Percentiles rank a stretch among this genome's conserved stretches.
Conservation (phyloP, 2,329 filamentous ascomycete genomes). For the Chrysoporthe deuterocubensis region DNA sequence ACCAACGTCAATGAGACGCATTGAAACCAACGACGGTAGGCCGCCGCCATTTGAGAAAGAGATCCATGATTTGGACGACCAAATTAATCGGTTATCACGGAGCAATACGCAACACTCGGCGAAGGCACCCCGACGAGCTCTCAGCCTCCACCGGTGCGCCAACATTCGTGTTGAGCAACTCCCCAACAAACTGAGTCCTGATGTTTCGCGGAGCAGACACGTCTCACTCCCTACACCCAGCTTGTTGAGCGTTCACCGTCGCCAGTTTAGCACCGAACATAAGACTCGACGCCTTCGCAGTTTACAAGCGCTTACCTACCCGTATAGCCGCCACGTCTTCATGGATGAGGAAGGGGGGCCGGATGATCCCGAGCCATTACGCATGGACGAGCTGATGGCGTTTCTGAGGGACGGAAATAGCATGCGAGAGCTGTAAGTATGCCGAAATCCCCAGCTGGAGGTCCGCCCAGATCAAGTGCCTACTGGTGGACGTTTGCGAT, state of each 20-base stretch:
- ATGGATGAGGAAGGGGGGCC: neutral
- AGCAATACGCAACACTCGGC: too few relatives aligned
- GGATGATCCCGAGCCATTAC: neutral
- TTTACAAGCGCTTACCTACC: neutral
- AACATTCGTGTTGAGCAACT: neutral
- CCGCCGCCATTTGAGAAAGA: neutral
- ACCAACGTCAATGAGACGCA: neutral
- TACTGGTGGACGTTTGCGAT: neutral
- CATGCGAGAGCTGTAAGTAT: conserved; percentile 1
- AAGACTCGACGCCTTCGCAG: conserved; percentile 5
- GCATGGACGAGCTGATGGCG: conserved; percentile 5
- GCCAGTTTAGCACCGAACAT: conserved; percentile 1
- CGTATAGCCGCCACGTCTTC: neutral
- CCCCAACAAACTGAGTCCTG: neutral
- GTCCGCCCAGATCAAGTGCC: neutral
- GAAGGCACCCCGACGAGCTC: neutral
- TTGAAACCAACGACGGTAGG: neutral
- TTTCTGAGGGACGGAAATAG: conserved; percentile 2
- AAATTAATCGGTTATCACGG: neutral
- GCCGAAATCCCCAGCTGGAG: neutral
- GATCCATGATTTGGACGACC: neutral
- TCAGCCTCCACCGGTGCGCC: neutral
- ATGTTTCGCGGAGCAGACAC: neutral
- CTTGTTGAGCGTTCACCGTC: neutral
- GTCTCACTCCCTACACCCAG: neutral